A percentile compares a stretch with the other conserved stretches of the same genome.
These are phyloP conservation scores for Gossypium raimondii DNA, from an alignment of 345 rosid genomes.

Conservation along the genomic window DNA sequence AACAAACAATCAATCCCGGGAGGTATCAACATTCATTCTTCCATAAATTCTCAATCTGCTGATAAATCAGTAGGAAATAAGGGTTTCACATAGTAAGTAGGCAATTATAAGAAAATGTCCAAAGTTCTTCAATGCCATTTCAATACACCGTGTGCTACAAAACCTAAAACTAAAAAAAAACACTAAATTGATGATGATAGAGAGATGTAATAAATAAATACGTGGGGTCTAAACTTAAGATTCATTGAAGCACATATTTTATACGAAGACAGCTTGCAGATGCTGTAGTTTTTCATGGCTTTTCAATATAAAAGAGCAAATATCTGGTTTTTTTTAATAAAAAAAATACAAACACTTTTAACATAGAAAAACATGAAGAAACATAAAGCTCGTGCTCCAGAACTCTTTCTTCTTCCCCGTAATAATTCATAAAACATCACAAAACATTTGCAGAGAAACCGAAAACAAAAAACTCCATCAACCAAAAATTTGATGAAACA, in stretches of 20 bases:
- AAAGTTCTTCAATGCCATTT: neutral
- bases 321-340: neutral
- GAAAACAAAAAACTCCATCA: neutral
- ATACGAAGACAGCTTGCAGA: neutral
- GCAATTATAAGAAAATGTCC: neutral
- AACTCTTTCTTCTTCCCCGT: neutral
- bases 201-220: neutral
- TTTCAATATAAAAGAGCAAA: neutral
- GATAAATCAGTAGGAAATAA: neutral
- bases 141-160: neutral
- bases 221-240: neutral
- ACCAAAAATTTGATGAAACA: neutral
- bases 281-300: neutral
- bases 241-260: constrained; percentile 11
- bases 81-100: neutral
- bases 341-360: neutral
- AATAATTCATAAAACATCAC: neutral
- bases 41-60: neutral
- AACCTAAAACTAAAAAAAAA: neutral
- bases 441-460: neutral
- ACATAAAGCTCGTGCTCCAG: neutral
- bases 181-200: neutral
- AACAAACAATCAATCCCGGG: neutral
- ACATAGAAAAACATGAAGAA: neutral
- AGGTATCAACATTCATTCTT: neutral